Evolutionary conservation across 495 filamentous ascomycete species (phyloP), one percentile per base, ranked within the genome.

Genomic region (Neurospora africana): DNA sequence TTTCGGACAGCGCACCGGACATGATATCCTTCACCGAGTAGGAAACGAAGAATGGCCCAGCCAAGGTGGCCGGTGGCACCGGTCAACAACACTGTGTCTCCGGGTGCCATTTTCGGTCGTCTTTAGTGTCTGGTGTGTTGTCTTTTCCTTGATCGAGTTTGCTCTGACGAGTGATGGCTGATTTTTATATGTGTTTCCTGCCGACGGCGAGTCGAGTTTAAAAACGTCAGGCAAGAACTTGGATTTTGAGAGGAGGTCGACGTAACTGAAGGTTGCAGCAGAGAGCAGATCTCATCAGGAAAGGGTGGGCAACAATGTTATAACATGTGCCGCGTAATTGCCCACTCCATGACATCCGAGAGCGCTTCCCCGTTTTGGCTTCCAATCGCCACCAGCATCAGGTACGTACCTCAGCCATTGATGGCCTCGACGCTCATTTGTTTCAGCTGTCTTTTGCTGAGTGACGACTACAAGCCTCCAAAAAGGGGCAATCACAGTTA

Each of bases 1-100:
- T 78, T 79, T 36, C 85, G 84, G 61, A 87, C 82, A 41, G 83
- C 82, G 36, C 83, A 84, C 15, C 83, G 81, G 5, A 86, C 85
- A n/a, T 74, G 72, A 71, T 83, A 83, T 58, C 82, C 83, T 10
- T 77, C 75, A 43, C 77, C 71, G 71, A 82, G 76, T 71, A 80
- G 76, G 70, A 71, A 69, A 75, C 81, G 8, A 76, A 86, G 36
- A 76, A 77, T 77, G 43, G 79, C 79, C 23, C 81, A 65, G 53
- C 53, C 53, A 33, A 65, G 53, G 53, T 65, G 53, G 53, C 53
- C 53, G 27, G 53, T 65, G 53, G 53, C 27, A 33, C 53, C 53
- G 3, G 53, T 65, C 53, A 65, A 65, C 15, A 65, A 35, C 7
- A 65, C 53, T 19, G 23, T 35, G 15, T 65, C 53, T 33, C 53